Percentiles rank a stretch among this genome's conserved stretches.
phyloP scores from a whole-genome alignment of 2,329 filamentous ascomycete species.

The Cercospora sp. region DNA sequence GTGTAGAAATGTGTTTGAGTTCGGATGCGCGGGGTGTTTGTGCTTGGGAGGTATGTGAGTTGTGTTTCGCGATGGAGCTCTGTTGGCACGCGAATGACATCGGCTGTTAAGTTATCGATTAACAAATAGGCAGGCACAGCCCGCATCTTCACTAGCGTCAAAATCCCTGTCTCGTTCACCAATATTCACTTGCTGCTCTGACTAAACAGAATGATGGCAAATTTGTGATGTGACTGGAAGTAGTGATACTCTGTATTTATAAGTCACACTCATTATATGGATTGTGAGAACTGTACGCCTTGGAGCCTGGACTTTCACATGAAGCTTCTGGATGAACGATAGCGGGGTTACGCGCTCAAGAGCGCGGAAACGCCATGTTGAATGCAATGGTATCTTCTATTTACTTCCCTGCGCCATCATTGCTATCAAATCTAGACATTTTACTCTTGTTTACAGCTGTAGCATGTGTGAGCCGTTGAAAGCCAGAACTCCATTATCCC shows the following conservation, averaged over 20 bases:
- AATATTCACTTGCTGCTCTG: not conserved
- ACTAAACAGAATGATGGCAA: not conserved
- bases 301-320: not conserved
- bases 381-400: slow-evolving; percentile 22
- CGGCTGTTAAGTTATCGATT: slow-evolving; percentile 9
- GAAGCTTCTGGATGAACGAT: not conserved
- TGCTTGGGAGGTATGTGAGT: not conserved
- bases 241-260: not conserved
- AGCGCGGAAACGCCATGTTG: slow-evolving; percentile 21
- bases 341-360: not conserved
- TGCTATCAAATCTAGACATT: not conserved
- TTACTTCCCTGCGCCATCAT: not conserved
- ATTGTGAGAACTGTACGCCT: not conserved
- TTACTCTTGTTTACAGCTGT: not conserved
- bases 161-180: not conserved
- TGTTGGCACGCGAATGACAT: not conserved
- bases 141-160: not conserved
- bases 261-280: not conserved
- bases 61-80: not conserved
- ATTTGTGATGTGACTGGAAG: not conserved
- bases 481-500: not conserved
- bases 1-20: not conserved
- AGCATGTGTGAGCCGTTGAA: not conserved
- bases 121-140: slow-evolving; percentile 3
- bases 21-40: not conserved